These are phyloP conservation scores for Verticillium isaacii DNA, from an alignment of 2,329 filamentous ascomycete species.

Conservation along the genomic window DNA sequence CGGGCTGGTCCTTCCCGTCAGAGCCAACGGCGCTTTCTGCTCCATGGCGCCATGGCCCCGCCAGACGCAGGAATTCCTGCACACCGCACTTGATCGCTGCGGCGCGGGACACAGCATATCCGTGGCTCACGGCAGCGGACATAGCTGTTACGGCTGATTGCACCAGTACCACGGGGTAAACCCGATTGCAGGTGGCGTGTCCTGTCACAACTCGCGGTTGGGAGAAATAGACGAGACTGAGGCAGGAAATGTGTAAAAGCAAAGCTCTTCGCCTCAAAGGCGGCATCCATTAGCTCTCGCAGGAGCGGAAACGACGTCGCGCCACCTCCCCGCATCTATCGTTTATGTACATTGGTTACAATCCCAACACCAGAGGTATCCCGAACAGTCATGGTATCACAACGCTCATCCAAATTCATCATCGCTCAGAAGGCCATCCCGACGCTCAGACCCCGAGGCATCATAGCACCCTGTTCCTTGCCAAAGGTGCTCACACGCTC, in stretches of 20 bases:
- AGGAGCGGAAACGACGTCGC: not conserved
- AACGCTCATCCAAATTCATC: conserved; percentile 1
- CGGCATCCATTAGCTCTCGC: not conserved
- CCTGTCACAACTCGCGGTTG: not conserved
- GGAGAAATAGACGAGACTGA: not conserved
- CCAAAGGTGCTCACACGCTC: conserved; percentile 13
- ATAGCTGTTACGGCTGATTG: not conserved
- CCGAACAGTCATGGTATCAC: not conserved
- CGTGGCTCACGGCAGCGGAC: not conserved
- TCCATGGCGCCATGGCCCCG: not conserved
- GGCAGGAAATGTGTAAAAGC: not conserved
- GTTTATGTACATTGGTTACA: not conserved
- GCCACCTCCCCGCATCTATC: not conserved
- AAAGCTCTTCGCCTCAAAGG: not conserved
- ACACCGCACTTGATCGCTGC: not conserved
- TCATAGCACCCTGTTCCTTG: conserved; percentile 3
- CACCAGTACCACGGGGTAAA: not conserved
- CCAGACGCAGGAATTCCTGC: not conserved
- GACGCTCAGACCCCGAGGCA: conserved; percentile 6
- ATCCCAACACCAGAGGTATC: not conserved
- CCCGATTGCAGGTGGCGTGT: not conserved
- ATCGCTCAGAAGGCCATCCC: conserved; percentile 8
- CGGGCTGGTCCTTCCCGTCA: not conserved
- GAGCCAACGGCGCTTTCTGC: not conserved
- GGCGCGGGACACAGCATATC: not conserved